A percentile compares a stretch with the other conserved stretches of the same genome.
Evolutionary conservation across 345 rosid species (phyloP).

Genomic region (Carallia brachiata): DNA sequence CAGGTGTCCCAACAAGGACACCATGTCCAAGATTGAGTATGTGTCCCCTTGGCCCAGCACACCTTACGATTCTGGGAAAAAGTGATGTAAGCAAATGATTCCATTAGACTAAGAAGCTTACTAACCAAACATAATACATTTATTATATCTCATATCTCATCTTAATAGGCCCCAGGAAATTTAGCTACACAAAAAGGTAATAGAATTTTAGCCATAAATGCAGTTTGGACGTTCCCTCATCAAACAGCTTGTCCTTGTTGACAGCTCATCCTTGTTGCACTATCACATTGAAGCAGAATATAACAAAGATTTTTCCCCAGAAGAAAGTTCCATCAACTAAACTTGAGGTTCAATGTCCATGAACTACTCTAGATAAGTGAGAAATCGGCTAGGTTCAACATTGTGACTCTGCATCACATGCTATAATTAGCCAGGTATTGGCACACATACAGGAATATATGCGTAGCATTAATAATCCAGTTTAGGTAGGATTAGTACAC

Average conservation of each 20-base stretch:
- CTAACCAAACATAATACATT: no score
- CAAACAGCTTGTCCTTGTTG: neutral
- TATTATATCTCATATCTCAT: no score
- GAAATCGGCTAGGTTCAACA: no score
- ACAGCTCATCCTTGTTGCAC: no score
- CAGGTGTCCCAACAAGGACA: slow-evolving; percentile 90
- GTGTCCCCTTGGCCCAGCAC: slow-evolving; percentile 85
- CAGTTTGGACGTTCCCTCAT: slow-evolving; percentile 1
- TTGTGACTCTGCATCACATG: no score
- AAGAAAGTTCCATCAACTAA: slow-evolving; percentile 1
- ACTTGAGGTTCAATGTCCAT: neutral
- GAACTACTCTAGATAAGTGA: no score
- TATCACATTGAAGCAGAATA: neutral
- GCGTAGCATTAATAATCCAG: neutral
- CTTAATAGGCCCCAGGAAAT: no score
- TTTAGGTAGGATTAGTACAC: neutral
- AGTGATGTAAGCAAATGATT: neutral
- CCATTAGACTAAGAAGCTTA: neutral
- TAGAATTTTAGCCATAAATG: neutral
- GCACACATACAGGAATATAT: neutral
- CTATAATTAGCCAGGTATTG: neutral
- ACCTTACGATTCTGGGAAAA: slow-evolving; percentile 68
- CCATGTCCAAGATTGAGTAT: slow-evolving; percentile 90
- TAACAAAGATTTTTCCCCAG: neutral
- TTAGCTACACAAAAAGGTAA: no score